These are phyloP conservation scores for Firmiana major DNA, from an alignment of 345 rosid genomes.

Conservation along the genomic window DNA sequence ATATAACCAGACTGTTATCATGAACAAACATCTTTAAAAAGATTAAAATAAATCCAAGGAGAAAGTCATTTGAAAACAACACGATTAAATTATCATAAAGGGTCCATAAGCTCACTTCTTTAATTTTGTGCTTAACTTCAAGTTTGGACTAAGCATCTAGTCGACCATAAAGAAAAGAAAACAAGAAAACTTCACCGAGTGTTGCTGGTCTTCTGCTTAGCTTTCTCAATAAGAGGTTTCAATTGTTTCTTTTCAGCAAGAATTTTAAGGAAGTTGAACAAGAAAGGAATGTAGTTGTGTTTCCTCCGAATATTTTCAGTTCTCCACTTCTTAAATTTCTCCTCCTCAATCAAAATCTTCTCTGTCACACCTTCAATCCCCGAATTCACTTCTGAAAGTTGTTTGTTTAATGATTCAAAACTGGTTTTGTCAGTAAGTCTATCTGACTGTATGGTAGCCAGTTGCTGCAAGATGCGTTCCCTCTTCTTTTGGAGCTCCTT, in stretches of 20 bases:
- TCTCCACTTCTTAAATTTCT: constrained; percentile 94
- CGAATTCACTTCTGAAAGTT: constrained; percentile 64
- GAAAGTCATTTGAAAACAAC: background rate
- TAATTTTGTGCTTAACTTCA: background rate
- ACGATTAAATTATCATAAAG: background rate
- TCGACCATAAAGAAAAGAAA: background rate
- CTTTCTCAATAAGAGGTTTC: constrained; percentile 96
- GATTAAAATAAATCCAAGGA: background rate
- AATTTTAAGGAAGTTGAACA: constrained; percentile 93
- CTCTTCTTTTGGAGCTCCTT: constrained; percentile 84
- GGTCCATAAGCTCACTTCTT: background rate
- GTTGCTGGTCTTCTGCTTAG: constrained; percentile 79
- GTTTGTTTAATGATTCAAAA: constrained; percentile 49
- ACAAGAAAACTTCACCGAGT: constrained; percentile 30
- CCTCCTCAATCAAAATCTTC: constrained; percentile 92
- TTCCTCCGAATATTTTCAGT: constrained; percentile 91
- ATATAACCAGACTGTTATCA: background rate
- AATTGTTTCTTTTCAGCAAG: constrained; percentile 99
- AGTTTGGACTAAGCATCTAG: background rate
- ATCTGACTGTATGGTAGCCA: constrained; percentile 50
- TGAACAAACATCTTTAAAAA: background rate
- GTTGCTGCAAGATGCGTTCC: constrained; percentile 76
- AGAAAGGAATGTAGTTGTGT: constrained; percentile 94
- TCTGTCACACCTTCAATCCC: constrained; percentile 76
- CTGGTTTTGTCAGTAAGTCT: constrained; percentile 45